Percentiles rank a stretch among this genome's conserved stretches.
Evolutionary conservation across 1,284 basidiomycete genomes (phyloP).

Genomic region (Megacollybia platyphylla): DNA sequence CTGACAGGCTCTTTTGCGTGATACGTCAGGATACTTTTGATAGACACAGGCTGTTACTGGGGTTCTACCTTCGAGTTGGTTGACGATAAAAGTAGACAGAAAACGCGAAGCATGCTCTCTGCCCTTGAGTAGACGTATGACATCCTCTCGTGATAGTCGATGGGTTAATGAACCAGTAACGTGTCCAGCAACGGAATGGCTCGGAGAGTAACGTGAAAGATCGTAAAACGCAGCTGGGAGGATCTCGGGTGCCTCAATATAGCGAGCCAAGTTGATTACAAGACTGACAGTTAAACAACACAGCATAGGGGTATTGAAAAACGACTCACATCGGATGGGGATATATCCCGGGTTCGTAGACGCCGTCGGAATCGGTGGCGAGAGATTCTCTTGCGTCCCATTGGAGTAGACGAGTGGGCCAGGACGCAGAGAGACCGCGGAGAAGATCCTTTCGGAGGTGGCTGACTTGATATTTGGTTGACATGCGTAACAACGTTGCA

Average conservation of each 20-base stretch:
- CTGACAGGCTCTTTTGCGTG: slow-evolving; percentile 41
- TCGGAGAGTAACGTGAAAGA: slow-evolving; percentile 47
- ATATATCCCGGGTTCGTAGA: slow-evolving; percentile 41
- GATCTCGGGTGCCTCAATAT: slow-evolving; percentile 45
- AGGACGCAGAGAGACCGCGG: slow-evolving; percentile 31
- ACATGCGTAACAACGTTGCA: slow-evolving; percentile 45
- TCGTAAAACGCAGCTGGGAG: slow-evolving; percentile 66
- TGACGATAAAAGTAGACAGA: slow-evolving; percentile 62
- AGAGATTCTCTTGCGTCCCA: slow-evolving; percentile 55
- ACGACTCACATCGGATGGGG: slow-evolving; percentile 54
- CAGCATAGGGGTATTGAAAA: slow-evolving; percentile 4
- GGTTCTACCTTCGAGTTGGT: slow-evolving; percentile 49
- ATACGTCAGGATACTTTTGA: slow-evolving; percentile 27
- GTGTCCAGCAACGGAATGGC: slow-evolving; percentile 22
- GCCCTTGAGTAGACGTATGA: slow-evolving; percentile 46
- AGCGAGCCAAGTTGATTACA: slow-evolving; percentile 56
- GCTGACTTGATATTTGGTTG: slow-evolving; percentile 47
- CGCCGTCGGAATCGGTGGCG: slow-evolving; percentile 30
- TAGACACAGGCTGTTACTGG: slow-evolving; percentile 37
- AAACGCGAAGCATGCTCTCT: slow-evolving; percentile 59
- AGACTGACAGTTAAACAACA: slow-evolving; percentile 13
- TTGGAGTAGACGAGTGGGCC: slow-evolving; percentile 43
- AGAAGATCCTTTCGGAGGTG: slow-evolving; percentile 42
- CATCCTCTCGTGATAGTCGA: slow-evolving; percentile 37
- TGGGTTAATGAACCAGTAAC: slow-evolving; percentile 17